Evolutionary conservation across 2,329 filamentous ascomycete species (phyloP), one percentile per base, ranked within the genome.

Genomic region (Aspergillus fructus): DNA sequence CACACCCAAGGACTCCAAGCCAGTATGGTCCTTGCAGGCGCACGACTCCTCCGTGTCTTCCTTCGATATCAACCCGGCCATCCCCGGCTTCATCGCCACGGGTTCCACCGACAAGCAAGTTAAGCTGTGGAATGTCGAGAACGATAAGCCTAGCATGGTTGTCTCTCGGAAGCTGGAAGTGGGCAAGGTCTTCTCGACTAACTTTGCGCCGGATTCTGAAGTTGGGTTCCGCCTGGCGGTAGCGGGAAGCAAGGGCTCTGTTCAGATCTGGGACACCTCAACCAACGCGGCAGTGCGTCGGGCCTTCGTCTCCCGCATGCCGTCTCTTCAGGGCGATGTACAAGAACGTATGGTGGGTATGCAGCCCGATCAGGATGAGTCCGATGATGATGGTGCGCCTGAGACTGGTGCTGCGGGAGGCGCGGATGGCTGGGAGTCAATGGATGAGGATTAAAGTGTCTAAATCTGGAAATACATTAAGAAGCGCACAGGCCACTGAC

Each of bases 261-360:
- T 97, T 70, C 90, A 96, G 73, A 87, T 99, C 53, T 99, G 94
- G 94, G 93, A 97, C 75, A 97, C 94, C 21, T 88, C 91, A 73
- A 99, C 94, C 56, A 99, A 99, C 73, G 85, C 85, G 13, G 89
- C 89, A 24, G 91, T 99, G 33, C 85, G 94, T 58, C 84, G 89
- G 62, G 88, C 89, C 1, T 99, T 99, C 78, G 91, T 89, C 37
- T 85, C 79, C 68, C 87, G 85, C 57, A 82, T 93, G 56, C 82
- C 85, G 37, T 77, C 81, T 60, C 76, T 81, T 6, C 85, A 85
- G 49, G 85, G 81, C 15, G 84, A 86, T 47, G 85, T 87, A 23
- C 79, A 83, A 71, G 93, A 99, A 75, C 85, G 90, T 56, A 79
- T 94, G 48, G 85, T 97, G 5, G 89, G 88, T 1, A 81, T 96